phyloP scores from a whole-genome alignment of 345 rosid genomes.

The Acer saccharum region DNA sequence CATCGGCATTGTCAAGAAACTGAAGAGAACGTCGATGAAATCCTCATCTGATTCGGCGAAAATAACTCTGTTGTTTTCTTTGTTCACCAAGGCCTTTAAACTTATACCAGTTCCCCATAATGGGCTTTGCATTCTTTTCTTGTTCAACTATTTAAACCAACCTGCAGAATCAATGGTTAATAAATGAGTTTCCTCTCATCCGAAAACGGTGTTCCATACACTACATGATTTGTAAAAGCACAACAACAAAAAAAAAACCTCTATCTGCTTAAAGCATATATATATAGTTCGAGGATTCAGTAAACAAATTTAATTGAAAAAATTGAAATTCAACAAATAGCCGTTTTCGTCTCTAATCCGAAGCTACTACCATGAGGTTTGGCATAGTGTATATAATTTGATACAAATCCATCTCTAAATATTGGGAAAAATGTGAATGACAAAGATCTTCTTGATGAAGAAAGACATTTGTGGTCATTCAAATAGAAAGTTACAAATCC shows the following conservation, averaged over 20 bases:
- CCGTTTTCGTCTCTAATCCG: not conserved
- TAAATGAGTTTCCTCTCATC: not conserved
- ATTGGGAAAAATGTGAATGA: not conserved
- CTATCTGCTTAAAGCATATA: not conserved
- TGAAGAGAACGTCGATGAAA: conserved; percentile 29
- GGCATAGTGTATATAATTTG: not conserved
- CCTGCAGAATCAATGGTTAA: not conserved
- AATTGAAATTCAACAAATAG: not conserved
- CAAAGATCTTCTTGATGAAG: not conserved
- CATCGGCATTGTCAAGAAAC: conserved; percentile 33
- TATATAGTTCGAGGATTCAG: not conserved
- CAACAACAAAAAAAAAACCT: no score
- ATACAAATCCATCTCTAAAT: not conserved
- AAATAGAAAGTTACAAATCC: not conserved
- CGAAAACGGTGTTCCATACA: not conserved
- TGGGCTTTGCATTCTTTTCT: not conserved
- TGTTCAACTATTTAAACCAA: not conserved
- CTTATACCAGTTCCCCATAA: not conserved
- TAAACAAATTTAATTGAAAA: not conserved
- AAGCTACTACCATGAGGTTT: not conserved
- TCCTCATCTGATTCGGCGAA: conserved; percentile 22
- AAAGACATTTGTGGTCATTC: not conserved
- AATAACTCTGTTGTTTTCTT: conserved; percentile 21
- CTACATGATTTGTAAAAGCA: not conserved
- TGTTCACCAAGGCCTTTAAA: conserved; percentile 29